Evolutionary conservation across 495 filamentous ascomycete species (phyloP).

Genomic region (Penicillium alfredii): DNA sequence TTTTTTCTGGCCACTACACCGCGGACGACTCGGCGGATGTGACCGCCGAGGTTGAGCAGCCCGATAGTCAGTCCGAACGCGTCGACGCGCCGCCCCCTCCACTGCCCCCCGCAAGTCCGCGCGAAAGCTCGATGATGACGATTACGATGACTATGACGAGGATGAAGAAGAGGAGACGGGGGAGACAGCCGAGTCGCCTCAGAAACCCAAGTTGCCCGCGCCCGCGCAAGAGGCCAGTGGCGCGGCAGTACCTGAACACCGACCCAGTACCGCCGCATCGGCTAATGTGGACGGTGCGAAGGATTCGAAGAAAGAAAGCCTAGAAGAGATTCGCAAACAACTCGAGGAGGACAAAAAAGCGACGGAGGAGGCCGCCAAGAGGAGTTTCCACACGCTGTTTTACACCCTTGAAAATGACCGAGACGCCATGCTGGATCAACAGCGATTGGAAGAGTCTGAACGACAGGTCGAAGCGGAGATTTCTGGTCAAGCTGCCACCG

Average conservation of each 20-base stretch:
- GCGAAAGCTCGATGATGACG: slow-evolving; percentile 74
- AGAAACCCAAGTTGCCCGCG: slow-evolving; percentile 53
- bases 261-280: slow-evolving; percentile 23
- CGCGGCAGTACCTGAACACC: slow-evolving; percentile 26
- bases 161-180: slow-evolving; percentile 71
- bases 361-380: slow-evolving; percentile 81
- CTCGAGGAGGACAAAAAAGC: slow-evolving; percentile 91
- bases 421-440: slow-evolving; percentile 95
- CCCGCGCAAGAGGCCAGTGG: slow-evolving; percentile 32
- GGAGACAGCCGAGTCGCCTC: slow-evolving; percentile 44
- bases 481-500: slow-evolving; percentile 55
- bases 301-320: slow-evolving; percentile 53
- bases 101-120: slow-evolving; percentile 54
- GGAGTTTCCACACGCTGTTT: slow-evolving; percentile 84
- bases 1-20: slow-evolving; percentile 50
- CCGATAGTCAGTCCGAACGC: slow-evolving; percentile 29
- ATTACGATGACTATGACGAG: slow-evolving; percentile 77
- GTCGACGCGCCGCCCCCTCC: slow-evolving; percentile 35
- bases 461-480: slow-evolving; percentile 93
- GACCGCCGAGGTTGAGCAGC: slow-evolving; percentile 23
- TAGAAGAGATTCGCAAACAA: slow-evolving; percentile 86
- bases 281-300: slow-evolving; percentile 29
- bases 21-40: slow-evolving; percentile 26
- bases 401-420: slow-evolving; percentile 93
- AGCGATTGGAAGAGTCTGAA: slow-evolving; percentile 93